Evolutionary conservation across 139 green algal genomes (phyloP), one percentile per base, ranked within the genome.

Genomic region (Trebouxia sp.): DNA sequence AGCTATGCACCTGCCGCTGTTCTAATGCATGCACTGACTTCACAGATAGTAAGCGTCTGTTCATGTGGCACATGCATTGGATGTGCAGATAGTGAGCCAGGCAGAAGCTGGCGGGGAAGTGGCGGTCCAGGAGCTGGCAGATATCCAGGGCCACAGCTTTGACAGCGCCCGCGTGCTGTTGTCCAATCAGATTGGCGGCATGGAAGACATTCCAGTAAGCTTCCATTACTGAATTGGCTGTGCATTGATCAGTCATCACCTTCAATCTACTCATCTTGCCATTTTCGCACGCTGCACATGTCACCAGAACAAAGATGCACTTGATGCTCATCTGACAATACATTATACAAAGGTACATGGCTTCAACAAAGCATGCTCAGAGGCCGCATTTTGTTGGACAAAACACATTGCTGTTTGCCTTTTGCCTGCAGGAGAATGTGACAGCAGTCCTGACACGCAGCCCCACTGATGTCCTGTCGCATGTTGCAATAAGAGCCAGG

Each of bases 401-500:
- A 5, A 5, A 53, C 4, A 26, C 14, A 53, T 26, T 24, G 11
- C 10, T 37, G 4, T 28, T 30, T 35, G 20, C 6, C 12, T 28
- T 14, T 6, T 65, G 53, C 53, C 38, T 80, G 78, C 84, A 88
- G 84, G 86, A 85, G 41, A 83, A 83, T 76, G 85, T 97, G 1
- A 82, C 80, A 32, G 93, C 88, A 0, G 89, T 98, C 76, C 82
- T 98, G 5, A 96, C 93, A 2, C 72, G 81, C 53, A 88, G 74
- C 53, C 70, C 82, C 9, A 93, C 91, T 0, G 95, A 98, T 80
- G 87, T 98, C 30, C 88, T 98, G 50, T 91, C 79, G 11, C 95
- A 98, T 87, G 88, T 98, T 15, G 93, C 95, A 50, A 97, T 98
- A 85, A 85, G 95, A 11, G 95, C 95, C 26, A 84, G 95, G 20